Evolutionary conservation across 1,284 basidiomycete genomes (phyloP).

Genomic region (Austroboletus niveus): DNA sequence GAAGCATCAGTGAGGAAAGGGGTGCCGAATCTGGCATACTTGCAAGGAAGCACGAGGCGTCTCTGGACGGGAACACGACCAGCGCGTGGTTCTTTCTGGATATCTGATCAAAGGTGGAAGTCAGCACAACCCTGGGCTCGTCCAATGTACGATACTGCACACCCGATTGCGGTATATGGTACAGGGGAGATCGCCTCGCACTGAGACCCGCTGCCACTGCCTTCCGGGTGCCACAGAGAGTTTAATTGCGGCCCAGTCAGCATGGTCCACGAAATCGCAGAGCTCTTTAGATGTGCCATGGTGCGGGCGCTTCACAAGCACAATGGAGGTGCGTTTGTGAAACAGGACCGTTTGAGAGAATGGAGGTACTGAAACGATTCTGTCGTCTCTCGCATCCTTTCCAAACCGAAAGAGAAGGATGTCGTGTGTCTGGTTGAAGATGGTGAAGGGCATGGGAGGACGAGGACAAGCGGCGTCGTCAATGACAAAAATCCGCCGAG

Average conservation of each 20-base stretch:
- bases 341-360: slow-evolving; percentile 26
- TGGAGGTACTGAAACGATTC: slow-evolving; percentile 23
- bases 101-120: slow-evolving; percentile 29
- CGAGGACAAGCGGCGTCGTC: not conserved
- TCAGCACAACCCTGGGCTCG: slow-evolving; percentile 8
- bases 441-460: slow-evolving; percentile 39
- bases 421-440: slow-evolving; percentile 47
- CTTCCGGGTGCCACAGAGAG: slow-evolving; percentile 25
- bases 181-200: slow-evolving; percentile 52
- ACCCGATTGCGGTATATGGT: slow-evolving; percentile 54
- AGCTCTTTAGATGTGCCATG: slow-evolving; percentile 15
- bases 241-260: slow-evolving; percentile 26
- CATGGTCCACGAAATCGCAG: slow-evolving; percentile 7
- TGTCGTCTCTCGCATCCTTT: slow-evolving; percentile 3
- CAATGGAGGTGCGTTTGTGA: slow-evolving; percentile 8
- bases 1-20: slow-evolving; percentile 70
- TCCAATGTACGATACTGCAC: slow-evolving; percentile 14
- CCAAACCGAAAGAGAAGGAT: slow-evolving; percentile 28
- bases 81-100: slow-evolving; percentile 43
- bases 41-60: slow-evolving; percentile 60
- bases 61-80: slow-evolving; percentile 54
- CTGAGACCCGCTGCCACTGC: slow-evolving; percentile 45
- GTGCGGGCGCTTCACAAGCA: slow-evolving; percentile 10
- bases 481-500: not conserved
- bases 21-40: slow-evolving; percentile 63